These are phyloP conservation scores for Colletotrichum zoysiae DNA, from an alignment of 2,329 filamentous ascomycete genomes.

Conservation along the genomic window DNA sequence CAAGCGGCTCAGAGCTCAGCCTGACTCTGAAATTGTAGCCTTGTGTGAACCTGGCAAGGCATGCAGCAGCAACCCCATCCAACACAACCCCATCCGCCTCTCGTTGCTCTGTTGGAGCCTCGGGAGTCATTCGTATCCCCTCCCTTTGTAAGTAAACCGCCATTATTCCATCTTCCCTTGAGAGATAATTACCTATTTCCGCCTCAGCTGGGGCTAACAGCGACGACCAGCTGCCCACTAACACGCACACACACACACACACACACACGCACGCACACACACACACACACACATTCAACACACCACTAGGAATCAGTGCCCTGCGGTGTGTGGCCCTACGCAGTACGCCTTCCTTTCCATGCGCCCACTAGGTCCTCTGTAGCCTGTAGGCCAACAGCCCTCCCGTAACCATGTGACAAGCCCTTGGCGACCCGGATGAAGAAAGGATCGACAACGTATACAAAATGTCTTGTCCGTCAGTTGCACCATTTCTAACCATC, in stretches of 20 bases:
- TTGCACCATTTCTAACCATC: constrained; percentile 16
- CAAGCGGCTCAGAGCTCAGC: constrained; percentile 6
- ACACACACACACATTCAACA: not conserved
- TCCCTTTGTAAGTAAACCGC: constrained; percentile 10
- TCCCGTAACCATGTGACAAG: constrained; percentile 27
- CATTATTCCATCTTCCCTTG: not conserved
- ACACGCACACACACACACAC: not conserved
- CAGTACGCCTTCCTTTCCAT: not conserved
- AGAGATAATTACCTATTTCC: not conserved
- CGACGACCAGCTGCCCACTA: no score
- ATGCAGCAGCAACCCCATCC: not conserved
- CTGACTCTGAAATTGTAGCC: not conserved
- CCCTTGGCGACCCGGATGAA: constrained; percentile 8
- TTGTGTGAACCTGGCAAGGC: not conserved
- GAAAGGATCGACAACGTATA: constrained; percentile 11
- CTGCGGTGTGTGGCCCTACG: not conserved
- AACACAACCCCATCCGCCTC: constrained; percentile 21
- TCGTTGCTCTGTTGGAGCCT: constrained; percentile 3
- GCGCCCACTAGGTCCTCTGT: not conserved
- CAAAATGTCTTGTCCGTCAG: not conserved
- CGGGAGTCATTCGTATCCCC: not conserved
- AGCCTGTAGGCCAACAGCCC: not conserved
- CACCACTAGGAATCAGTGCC: not conserved
- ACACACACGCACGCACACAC: no score
- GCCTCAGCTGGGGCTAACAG: not conserved